Base-by-base conservation (phyloP, 1,284 basidiomycete species). In the Ceratorhiza oryzae-sativae region DNA sequence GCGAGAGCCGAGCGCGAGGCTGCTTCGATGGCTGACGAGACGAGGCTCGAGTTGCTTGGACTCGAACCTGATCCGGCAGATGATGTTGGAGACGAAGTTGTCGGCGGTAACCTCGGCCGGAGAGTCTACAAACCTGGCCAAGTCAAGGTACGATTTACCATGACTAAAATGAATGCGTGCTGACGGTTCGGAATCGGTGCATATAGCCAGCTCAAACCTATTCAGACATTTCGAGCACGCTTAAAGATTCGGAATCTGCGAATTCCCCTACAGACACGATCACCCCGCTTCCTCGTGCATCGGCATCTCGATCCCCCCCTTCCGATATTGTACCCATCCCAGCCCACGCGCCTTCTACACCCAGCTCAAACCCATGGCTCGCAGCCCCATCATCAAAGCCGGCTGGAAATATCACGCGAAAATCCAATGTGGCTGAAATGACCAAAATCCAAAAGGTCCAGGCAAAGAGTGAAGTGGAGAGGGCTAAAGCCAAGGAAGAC, bases 21-120 rank as follows among this genome's bases (percentile, higher is more conserved):
- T 0, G 83, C 88, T 72, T 84, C 84, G 71, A 85, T 87, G 75
- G 87, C 86, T 12, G 90, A 91, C 71, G 90, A 92, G 75, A 87
- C 94, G 73, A 81, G 88, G 71, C 83, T 82, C 73, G 90, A 93
- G 76, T 83, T 95, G 77, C 75, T 75, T 25, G 71, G 53, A 70
- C 51, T 73, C 74, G 81, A 80, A 9, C 82, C 81, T 9, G 82
- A 81, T 2, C 82, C 80, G 0, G 83, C 78, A 0, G 78, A 78
- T 1, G 30, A 27, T 18, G 12, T 65, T 32, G 61, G 61, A 34
- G 58, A 46, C 46, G 41, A 51, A 30, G 51, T 39, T 42, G 61
- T 65, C 34, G 46, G 61, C 12, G 61, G 61, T 4, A 65, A 65
- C 36, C 4, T 49, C 32, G 61, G 61, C 1, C 45, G 61, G 27